Evolutionary conservation across 2,329 filamentous ascomycete genomes (phyloP).

Genomic region (Neopestalotiopsis sp.): DNA sequence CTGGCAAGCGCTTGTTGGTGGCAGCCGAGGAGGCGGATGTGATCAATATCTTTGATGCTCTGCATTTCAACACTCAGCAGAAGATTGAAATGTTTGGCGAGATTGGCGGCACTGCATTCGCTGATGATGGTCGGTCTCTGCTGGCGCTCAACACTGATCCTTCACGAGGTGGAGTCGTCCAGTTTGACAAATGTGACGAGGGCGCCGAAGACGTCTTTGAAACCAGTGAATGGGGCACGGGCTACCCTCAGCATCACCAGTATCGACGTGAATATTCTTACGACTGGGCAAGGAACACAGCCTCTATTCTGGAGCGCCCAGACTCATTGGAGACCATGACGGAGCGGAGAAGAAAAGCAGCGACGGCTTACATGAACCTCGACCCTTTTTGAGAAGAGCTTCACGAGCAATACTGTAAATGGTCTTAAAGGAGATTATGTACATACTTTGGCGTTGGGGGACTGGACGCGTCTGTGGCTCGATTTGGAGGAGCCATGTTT

Average conservation of each 20-base stretch:
- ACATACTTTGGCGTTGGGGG: not conserved
- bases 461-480: not conserved
- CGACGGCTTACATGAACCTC: conserved; percentile 29
- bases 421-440: not conserved
- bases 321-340: conserved; percentile 32
- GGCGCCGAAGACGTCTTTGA: conserved; percentile 40
- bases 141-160: conserved; percentile 71
- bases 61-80: conserved; percentile 69
- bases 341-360: conserved; percentile 34
- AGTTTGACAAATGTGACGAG: conserved; percentile 58
- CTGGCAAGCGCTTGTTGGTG: conserved; percentile 69
- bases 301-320: conserved; percentile 28
- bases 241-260: conserved; percentile 18
- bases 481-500: not conserved
- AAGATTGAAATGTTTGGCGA: conserved; percentile 78
- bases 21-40: conserved; percentile 79
- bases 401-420: not conserved
- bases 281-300: conserved; percentile 34
- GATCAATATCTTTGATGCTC: conserved; percentile 73
- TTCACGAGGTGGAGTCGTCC: conserved; percentile 69
- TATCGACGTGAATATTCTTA: conserved; percentile 27
- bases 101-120: conserved; percentile 71
- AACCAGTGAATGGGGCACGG: conserved; percentile 24
- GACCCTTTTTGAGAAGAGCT: conserved; percentile 21
- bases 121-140: conserved; percentile 71